phyloP scores from a whole-genome alignment of 1,284 basidiomycete species.

The Trichosporon sp. region DNA sequence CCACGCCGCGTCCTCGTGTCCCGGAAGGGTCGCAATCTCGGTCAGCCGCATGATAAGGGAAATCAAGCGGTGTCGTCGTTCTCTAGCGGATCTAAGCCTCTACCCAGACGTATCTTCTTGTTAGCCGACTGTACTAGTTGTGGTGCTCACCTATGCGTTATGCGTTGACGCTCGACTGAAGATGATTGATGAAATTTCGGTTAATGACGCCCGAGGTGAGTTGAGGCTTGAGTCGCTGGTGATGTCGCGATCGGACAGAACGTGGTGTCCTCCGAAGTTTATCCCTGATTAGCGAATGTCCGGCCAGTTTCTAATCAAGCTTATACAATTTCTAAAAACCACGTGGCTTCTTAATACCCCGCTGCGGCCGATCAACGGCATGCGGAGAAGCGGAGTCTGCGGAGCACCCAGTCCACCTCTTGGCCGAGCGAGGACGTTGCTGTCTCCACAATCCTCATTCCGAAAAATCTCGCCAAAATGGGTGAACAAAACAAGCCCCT shows the following conservation, averaged over 20 bases:
- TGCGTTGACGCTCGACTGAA: neutral
- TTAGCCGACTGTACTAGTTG: too few species aligned
- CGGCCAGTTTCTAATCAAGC: neutral
- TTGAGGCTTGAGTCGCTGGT: neutral
- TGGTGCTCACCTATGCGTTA: neutral
- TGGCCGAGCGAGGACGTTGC: neutral
- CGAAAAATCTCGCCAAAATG: slow-evolving; percentile 1
- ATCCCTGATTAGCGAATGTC: neutral
- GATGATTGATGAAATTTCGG: neutral
- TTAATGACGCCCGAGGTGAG: neutral
- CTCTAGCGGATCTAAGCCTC: neutral
- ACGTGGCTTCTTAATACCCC: neutral
- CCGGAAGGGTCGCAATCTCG: slow-evolving; percentile 46
- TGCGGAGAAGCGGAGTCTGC: neutral
- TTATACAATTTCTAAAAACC: neutral
- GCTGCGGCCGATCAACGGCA: neutral
- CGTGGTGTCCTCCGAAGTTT: neutral
- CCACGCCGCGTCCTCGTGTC: slow-evolving; percentile 86
- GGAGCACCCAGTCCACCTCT: neutral
- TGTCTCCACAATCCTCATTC: neutral
- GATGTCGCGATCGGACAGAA: neutral
- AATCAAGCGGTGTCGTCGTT: neutral
- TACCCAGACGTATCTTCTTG: neutral
- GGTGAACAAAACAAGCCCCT: slow-evolving; percentile 4
- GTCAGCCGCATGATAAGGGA: slow-evolving; percentile 28